Evolutionary conservation across 2,329 filamentous ascomycete species (phyloP).

Genomic region (Mariannaea elegans): DNA sequence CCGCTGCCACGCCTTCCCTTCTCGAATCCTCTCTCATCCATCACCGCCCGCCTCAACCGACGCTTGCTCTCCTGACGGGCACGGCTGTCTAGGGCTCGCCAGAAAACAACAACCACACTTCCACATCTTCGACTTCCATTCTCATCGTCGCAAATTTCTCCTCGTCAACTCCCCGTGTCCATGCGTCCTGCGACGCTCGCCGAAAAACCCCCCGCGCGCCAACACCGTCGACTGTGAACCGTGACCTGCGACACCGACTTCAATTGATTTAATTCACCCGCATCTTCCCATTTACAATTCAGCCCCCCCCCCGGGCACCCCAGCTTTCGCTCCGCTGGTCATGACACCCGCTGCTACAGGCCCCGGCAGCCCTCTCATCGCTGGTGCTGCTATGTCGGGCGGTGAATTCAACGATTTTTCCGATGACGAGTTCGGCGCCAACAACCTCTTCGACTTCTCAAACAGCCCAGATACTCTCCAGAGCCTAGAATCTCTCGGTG

Average conservation of each 20-base stretch:
- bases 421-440: constrained; percentile 47
- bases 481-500: constrained; percentile 43
- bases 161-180: constrained; percentile 21
- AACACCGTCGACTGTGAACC: constrained; percentile 31
- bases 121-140: neutral
- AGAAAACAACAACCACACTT: neutral
- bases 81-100: constrained; percentile 20
- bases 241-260: constrained; percentile 35
- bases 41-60: constrained; percentile 29
- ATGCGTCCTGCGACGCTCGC: constrained; percentile 31
- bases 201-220: constrained; percentile 29
- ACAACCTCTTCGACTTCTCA: constrained; percentile 48
- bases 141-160: neutral
- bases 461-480: constrained; percentile 50
- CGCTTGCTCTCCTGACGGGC: constrained; percentile 17
- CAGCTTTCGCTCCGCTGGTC: constrained; percentile 41
- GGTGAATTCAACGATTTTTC: constrained; percentile 50
- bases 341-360: constrained; percentile 47
- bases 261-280: constrained; percentile 31
- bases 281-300: constrained; percentile 13
- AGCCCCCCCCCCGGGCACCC: constrained; percentile 28
- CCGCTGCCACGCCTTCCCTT: constrained; percentile 32
- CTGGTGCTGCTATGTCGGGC: constrained; percentile 48
- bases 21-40: constrained; percentile 24
- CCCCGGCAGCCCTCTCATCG: constrained; percentile 50